These are phyloP conservation scores for Puccinellia tenuiflora DNA, from an alignment of 176 grass and related monocot species.

Conservation along the genomic window DNA sequence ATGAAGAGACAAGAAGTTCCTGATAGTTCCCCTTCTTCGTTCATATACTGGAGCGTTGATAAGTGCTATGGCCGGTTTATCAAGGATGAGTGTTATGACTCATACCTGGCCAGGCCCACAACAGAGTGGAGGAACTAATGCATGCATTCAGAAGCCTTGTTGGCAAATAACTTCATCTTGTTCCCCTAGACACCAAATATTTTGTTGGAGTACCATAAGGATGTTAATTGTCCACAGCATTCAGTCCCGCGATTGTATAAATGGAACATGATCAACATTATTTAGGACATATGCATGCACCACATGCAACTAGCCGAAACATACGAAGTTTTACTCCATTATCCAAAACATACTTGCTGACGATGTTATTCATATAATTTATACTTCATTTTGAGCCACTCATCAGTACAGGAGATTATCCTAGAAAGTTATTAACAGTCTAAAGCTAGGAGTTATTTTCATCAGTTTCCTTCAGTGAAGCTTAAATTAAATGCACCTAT, in stretches of 20 bases:
- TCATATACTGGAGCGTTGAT: neutral
- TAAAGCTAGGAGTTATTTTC: too few species aligned
- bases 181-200: neutral
- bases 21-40: neutral
- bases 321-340: neutral
- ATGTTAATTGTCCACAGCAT: neutral
- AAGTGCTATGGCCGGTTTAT: neutral
- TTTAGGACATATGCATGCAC: neutral
- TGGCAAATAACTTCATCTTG: neutral
- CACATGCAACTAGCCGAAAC: neutral
- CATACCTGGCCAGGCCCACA: neutral
- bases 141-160: neutral
- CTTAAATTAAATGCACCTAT: neutral
- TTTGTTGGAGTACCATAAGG: neutral
- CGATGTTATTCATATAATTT: neutral
- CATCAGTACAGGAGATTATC: neutral
- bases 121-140: neutral
- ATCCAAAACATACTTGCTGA: neutral
- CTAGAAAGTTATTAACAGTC: too few species aligned
- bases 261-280: neutral
- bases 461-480: neutral
- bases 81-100: neutral
- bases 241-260: neutral
- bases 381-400: neutral
- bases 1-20: neutral